Evolutionary conservation across 2,329 filamentous ascomycete species (phyloP), one percentile per base, ranked within the genome.

Genomic region (Cephalotrichum gorgonifer): DNA sequence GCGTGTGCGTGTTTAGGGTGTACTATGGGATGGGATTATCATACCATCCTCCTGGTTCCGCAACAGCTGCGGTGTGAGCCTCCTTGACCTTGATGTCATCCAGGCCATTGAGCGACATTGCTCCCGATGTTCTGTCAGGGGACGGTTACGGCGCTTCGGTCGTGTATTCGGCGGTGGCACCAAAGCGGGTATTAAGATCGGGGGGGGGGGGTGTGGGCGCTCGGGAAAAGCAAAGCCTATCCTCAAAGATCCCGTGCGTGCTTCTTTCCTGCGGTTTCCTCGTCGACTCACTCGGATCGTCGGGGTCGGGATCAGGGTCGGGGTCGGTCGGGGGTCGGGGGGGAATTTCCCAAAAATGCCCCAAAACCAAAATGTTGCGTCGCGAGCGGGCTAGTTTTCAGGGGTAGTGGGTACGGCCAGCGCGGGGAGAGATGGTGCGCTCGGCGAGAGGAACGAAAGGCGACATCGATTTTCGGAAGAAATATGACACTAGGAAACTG

Each of bases 51-150:
- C 89, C 90, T 51, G 88, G 81, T 68, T 97, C 93, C 52, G 79
- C 78, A 58, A 83, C 73, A 50, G 88, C 86, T 58, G 79, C 73
- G 62, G 90, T 85, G 69, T 95, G 84, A 60, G 90, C 89, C 70
- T 94, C 88, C 68, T 83, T 79, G 69, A 98, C 78, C 62, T 81
- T 78, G 58, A 78, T 72, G 70, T 81, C 78, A 72, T 96, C 90
- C 69, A 97, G 76, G 56, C 93, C 93, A 81, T 95, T 95, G 68
- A 97, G 76, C 74, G 91, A 96, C 91, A 97, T 97, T 53, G 50
- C 57, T 26, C 17, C 28, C 41, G 22, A 25, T 44, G 45, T 12
- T 38, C 14, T 39, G 51, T 51, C 51, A 39, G 22, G 15, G 43
- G 30, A 38, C 20, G 46, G 27, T 26, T 7, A n/a, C 35, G n/a